phyloP scores from a whole-genome alignment of 306 rosid species.

The Prosopis cineraria region DNA sequence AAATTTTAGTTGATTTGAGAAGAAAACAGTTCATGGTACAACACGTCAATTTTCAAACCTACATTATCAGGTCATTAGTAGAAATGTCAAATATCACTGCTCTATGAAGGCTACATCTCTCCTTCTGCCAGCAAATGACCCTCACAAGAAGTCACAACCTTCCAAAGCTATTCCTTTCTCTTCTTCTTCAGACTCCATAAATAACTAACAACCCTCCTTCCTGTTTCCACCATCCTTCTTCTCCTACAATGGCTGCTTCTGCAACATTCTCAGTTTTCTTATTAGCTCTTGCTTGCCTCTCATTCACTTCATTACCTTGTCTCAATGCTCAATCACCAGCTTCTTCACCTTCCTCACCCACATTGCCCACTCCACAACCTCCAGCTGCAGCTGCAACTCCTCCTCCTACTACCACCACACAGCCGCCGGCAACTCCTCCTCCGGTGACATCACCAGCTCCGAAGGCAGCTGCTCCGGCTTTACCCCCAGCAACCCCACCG shows the following conservation, averaged over 20 bases:
- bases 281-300: slow-evolving; percentile 35
- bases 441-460: slow-evolving; percentile 63
- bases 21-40: too few species aligned
- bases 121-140: slow-evolving; percentile 39
- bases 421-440: slow-evolving; percentile 53
- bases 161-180: background rate
- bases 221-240: slow-evolving; percentile 10
- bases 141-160: slow-evolving; percentile 32
- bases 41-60: background rate
- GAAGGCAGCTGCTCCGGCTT: slow-evolving; percentile 50
- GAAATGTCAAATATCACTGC: slow-evolving; percentile 51
- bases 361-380: slow-evolving; percentile 24
- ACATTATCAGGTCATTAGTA: slow-evolving; percentile 43
- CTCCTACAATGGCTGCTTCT: slow-evolving; percentile 34
- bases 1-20: background rate
- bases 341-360: slow-evolving; percentile 21
- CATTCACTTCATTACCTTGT: slow-evolving; percentile 10
- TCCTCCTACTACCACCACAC: background rate
- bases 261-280: slow-evolving; percentile 31
- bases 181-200: slow-evolving; percentile 24
- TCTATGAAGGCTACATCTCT: slow-evolving; percentile 52
- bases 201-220: slow-evolving; percentile 36
- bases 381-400: slow-evolving; percentile 40
- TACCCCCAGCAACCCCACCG: slow-evolving; percentile 50
- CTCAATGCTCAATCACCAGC: slow-evolving; percentile 46